These are phyloP conservation scores for Mucor ambiguus DNA, from an alignment of 371 early-diverging fungal genomes.

Conservation along the genomic window DNA sequence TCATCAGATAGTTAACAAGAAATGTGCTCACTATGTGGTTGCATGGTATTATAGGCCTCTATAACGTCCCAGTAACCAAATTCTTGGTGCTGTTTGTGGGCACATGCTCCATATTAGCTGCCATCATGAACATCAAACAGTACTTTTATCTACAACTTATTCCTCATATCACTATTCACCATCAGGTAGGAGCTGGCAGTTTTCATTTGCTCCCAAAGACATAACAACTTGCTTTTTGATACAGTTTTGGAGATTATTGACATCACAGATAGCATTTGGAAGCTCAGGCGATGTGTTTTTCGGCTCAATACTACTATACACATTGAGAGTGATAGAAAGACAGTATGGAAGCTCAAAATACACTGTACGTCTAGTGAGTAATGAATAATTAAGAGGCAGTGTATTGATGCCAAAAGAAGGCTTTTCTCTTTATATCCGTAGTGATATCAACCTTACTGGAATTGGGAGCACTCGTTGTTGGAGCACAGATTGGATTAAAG, in stretches of 20 bases:
- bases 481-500: slow-evolving; percentile 51
- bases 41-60: slow-evolving; percentile 48
- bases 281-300: slow-evolving; percentile 71
- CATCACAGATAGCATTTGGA: slow-evolving; percentile 63
- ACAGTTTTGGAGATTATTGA: slow-evolving; percentile 65
- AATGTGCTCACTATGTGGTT: neutral
- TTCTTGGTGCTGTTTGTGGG: slow-evolving; percentile 61
- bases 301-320: slow-evolving; percentile 65
- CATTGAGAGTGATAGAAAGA: slow-evolving; percentile 73
- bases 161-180: slow-evolving; percentile 68
- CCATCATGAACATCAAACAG: slow-evolving; percentile 59
- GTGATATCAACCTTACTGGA: slow-evolving; percentile 59
- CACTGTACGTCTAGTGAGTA: slow-evolving; percentile 39
- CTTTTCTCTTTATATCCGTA: slow-evolving; percentile 61
- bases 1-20: neutral
- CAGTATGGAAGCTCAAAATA: slow-evolving; percentile 74
- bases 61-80: slow-evolving; percentile 74
- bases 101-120: slow-evolving; percentile 55
- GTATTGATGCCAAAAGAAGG: slow-evolving; percentile 30
- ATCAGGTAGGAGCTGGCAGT: slow-evolving; percentile 55
- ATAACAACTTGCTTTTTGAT: neutral
- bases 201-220: neutral
- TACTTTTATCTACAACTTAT: slow-evolving; percentile 62
- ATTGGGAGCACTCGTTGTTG: slow-evolving; percentile 51
- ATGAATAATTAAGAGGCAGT: neutral